Evolutionary conservation across 352 stramenopile genomes (phyloP), one percentile per base, ranked within the genome.

Genomic region (Phytopythium ostracodes): DNA sequence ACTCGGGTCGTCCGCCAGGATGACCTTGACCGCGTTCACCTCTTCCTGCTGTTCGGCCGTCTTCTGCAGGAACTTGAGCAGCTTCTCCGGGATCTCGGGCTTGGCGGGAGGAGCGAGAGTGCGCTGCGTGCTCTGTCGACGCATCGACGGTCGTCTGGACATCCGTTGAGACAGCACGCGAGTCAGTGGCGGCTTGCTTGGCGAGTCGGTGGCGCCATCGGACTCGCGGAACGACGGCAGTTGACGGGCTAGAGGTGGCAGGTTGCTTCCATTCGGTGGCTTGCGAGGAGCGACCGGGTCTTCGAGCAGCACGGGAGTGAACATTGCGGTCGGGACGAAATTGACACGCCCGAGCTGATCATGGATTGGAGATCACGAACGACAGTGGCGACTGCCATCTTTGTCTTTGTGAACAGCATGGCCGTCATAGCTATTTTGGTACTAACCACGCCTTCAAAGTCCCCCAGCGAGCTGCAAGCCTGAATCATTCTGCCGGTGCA

Each of bases 31-130:
- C 12, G 63, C 68, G 22, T 73, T 72, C n/a, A 90, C 54, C 0
- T 72, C 70, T 35, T 80, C 55, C 56, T 84, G 71, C 22, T 90
- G 72, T 53, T 87, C 78, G 7, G 74, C 52, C 4, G 76, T 77
- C 62, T 86, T 79, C 56, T 80, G 69, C 35, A 90, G 62, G 2
- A 88, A 51, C 50, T 89, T 89, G 36, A 81, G 59, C 36, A 89
- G 67, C 62, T 85, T 77, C 40, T 68, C 62, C 5, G 80, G 80
- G 0, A 79, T 56, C 27, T 89, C 77, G 10, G 69, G 60, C 15
- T 71, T 76, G 17, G 40, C 6, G 15, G 53, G 43, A 17, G 20
- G 31, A 17, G 66, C 54, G 2, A 67, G 0, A 5, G 15, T 33
- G 5, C 36, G 40, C 12, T 50, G 55, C 15, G 55, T 52, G 36